Base-by-base conservation (phyloP, 2,329 filamentous ascomycete species). In the Penicillium sumatraense region DNA sequence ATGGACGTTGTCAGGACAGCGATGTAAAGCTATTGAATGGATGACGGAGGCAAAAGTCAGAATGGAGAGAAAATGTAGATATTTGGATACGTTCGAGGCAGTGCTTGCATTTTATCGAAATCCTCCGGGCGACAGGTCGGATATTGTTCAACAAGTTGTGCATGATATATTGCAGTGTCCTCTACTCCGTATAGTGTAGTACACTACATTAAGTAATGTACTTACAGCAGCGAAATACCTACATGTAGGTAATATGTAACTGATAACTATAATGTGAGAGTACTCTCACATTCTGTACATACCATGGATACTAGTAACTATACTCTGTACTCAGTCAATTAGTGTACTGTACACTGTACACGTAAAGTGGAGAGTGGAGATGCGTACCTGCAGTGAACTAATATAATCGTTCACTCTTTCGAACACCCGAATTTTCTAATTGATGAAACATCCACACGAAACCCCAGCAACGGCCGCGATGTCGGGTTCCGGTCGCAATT, bases 401-500 rank as follows among this genome's bases (percentile, higher is more conserved):
- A n/a, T n/a, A n/a, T n/a, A n/a, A n/a, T n/a, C n/a, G n/a, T n/a
- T n/a, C n/a, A n/a, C n/a, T n/a, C n/a, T n/a, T 16, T 20, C 4
- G 10, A 24, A 31, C 26, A 27, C n/a, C 42, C 26, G 20, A 29
- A 16, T 45, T 27, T 10, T 10, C n/a, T 3, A 21, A 13, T 31
- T 29, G 7, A 45, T 29, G 18, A 31, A 31, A 31, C 16, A 16
- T 21, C 24, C n/a, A 18, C 7, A 18, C 20, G 55, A 20, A 51
- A 54, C 55, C 55, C 38, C 55, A 57, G 55, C 55, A 57, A 57
- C 55, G 47, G 38, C 36, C 41, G 11, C n/a, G 49, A 21, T 24
- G 14, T 26, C 8, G 50, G n/a, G 14, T 2, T 13, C 18, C 21
- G 23, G 44, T 42, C 44, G 38, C 40, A 45, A 45, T 53, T 40